These are phyloP conservation scores for Plenodomus lindquistii DNA, from an alignment of 2,329 filamentous ascomycete species.

Conservation along the genomic window DNA sequence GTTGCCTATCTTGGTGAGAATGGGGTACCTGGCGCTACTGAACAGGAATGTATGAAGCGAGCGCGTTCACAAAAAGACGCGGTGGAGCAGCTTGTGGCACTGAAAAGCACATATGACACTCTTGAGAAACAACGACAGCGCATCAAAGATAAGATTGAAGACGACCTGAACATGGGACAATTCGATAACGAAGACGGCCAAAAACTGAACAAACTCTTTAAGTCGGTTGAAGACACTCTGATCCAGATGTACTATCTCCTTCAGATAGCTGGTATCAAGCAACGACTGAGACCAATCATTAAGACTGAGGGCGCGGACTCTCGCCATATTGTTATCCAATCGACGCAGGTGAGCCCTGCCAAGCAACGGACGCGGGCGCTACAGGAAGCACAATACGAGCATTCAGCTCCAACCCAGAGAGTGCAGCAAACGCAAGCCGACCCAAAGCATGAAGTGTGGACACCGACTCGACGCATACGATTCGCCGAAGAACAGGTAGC, in stretches of 20 bases:
- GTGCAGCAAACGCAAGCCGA: conserved; percentile 37
- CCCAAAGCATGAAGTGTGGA: conserved; percentile 27
- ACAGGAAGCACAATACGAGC: conserved; percentile 12
- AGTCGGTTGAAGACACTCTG: conserved; percentile 31
- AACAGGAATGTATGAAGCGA: conserved; percentile 27
- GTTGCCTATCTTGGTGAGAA: conserved; percentile 29
- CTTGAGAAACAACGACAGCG: conserved; percentile 21
- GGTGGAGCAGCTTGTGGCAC: conserved; percentile 28
- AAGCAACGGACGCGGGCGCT: conserved; percentile 14
- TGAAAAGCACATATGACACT: conserved; percentile 25
- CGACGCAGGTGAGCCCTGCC: conserved; percentile 35
- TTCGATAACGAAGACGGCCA: conserved; percentile 32
- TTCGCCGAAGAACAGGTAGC: conserved; percentile 24
- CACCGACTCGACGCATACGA: conserved; percentile 29
- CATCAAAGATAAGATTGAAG: conserved; percentile 34
- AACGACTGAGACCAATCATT: conserved; percentile 11
- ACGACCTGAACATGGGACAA: conserved; percentile 32
- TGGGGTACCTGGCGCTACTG: conserved; percentile 23
- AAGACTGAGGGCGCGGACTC: conserved; percentile 12
- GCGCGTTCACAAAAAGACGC: conserved; percentile 35
- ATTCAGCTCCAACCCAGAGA: conserved; percentile 40
- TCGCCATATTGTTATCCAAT: conserved; percentile 31
- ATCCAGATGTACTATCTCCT: conserved; percentile 34
- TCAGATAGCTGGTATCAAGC: conserved; percentile 28
- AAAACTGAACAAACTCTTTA: conserved; percentile 29